Evolutionary conservation across 2,329 filamentous ascomycete species (phyloP).

Genomic region (Diaporthe humulicola): DNA sequence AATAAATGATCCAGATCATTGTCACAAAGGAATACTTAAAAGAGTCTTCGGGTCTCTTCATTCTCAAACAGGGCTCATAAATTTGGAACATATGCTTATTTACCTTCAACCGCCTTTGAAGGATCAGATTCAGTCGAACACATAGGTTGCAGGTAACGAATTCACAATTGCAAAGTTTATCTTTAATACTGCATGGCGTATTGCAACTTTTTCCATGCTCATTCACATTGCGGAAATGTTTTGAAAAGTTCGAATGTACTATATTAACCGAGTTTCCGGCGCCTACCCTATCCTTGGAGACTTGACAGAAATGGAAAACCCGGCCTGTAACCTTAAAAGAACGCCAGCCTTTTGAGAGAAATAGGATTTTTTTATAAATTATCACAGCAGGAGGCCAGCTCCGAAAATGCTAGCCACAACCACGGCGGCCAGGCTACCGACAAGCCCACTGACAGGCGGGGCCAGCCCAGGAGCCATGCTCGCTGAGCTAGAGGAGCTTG

Average conservation of each 20-base stretch:
- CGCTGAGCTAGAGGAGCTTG: slow-evolving; percentile 34
- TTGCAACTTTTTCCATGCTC: not conserved
- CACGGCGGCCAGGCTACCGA: slow-evolving; percentile 31
- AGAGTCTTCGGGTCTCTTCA: too few relatives aligned
- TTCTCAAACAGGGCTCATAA: too few relatives aligned
- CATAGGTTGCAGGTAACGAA: not conserved
- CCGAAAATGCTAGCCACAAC: slow-evolving; percentile 32
- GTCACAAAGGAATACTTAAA: too few relatives aligned
- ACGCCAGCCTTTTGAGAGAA: not conserved
- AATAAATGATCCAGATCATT: too few relatives aligned
- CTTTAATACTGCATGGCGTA: not conserved
- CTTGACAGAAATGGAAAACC: too few relatives aligned
- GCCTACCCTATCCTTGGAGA: not conserved
- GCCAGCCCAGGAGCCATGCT: slow-evolving; percentile 32
- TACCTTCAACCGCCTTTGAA: not conserved
- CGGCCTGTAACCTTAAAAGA: not conserved
- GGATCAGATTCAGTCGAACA: not conserved
- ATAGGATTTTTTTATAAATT: not conserved
- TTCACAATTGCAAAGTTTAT: not conserved
- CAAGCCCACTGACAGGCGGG: slow-evolving; percentile 29
- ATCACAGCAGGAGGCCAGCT: slow-evolving; percentile 33
- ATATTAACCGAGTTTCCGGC: not conserved
- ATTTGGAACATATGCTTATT: not conserved
- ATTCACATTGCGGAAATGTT: not conserved
- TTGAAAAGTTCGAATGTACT: not conserved